phyloP scores from a whole-genome alignment of 108 stramenopile species.

The Skeletonema costatum region DNA sequence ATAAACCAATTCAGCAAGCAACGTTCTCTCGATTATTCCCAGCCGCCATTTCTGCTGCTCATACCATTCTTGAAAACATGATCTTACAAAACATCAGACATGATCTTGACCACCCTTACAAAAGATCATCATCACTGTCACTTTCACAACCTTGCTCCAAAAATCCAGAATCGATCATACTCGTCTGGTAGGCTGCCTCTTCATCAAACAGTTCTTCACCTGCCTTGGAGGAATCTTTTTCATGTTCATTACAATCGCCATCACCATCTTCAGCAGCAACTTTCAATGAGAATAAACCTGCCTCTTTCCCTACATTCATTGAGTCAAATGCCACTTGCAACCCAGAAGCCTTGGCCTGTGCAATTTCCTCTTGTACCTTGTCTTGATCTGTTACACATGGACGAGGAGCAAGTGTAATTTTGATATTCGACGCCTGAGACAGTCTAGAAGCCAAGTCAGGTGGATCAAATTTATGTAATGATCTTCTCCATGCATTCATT shows the following conservation, averaged over 20 bases:
- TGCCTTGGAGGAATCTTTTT: neutral
- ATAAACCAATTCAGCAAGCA: neutral
- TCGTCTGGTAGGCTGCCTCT: constrained; percentile 43
- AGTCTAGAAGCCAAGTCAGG: constrained; percentile 42
- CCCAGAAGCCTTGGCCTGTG: constrained; percentile 37
- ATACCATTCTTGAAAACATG: no score
- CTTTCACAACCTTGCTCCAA: constrained; percentile 34
- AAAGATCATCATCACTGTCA: constrained; percentile 55
- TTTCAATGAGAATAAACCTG: constrained; percentile 16
- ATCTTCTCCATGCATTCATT: constrained; percentile 74
- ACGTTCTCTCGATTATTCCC: neutral
- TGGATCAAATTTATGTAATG: constrained; percentile 84
- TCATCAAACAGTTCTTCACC: constrained; percentile 22
- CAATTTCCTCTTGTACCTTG: constrained; percentile 29
- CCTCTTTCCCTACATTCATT: constrained; percentile 29
- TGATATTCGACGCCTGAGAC: constrained; percentile 1
- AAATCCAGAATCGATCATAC: constrained; percentile 18
- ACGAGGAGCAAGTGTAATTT: constrained; percentile 34
- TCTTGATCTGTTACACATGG: constrained; percentile 25
- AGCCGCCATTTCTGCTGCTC: neutral
- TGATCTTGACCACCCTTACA: constrained; percentile 2
- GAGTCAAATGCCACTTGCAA: constrained; percentile 45
- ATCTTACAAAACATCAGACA: neutral
- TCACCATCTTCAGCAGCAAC: constrained; percentile 18
- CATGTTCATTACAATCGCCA: neutral